These are phyloP conservation scores for Canavalia ensiformis DNA, from an alignment of 306 rosid species.

Conservation along the genomic window DNA sequence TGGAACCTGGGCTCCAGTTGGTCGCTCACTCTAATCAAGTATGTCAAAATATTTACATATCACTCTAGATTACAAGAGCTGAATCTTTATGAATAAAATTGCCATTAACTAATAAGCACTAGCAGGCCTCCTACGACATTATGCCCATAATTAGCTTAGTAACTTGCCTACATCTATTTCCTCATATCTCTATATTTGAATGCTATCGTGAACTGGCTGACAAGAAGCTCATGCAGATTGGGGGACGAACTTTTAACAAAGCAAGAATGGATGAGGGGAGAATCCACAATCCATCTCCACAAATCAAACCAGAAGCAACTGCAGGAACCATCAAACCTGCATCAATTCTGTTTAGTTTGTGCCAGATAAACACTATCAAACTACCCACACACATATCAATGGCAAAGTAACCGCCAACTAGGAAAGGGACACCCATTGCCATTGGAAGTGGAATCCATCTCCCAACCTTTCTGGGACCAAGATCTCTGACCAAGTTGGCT, in stretches of 20 bases:
- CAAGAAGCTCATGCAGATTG: conserved; percentile 90
- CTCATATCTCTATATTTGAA: conserved; percentile 9
- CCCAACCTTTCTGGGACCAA: conserved; percentile 61
- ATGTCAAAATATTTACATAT: conserved; percentile 39
- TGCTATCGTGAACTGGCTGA: conserved; percentile 46
- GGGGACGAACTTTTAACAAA: conserved; percentile 79
- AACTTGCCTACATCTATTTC: conserved; percentile 27
- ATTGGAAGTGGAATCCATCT: conserved; percentile 91
- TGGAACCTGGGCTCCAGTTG: conserved; percentile 5
- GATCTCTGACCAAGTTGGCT: conserved; percentile 82
- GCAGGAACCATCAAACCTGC: conserved; percentile 91
- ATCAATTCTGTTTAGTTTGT: conserved; percentile 56
- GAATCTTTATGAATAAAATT: conserved; percentile 25
- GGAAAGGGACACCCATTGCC: conserved; percentile 99
- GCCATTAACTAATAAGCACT: background rate
- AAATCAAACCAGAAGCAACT: conserved; percentile 96
- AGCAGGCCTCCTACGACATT: conserved; percentile 30
- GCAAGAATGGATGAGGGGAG: conserved; percentile 94
- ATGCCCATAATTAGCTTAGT: conserved; percentile 31
- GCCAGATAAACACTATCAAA: conserved; percentile 82
- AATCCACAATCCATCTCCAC: conserved; percentile 99
- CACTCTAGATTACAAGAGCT: conserved; percentile 2
- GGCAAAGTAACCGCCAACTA: conserved; percentile 95
- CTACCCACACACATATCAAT: conserved; percentile 96
- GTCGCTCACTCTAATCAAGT: background rate